Evolutionary conservation across 1,284 basidiomycete genomes (phyloP).

Genomic region (Microbotryum saponariae): DNA sequence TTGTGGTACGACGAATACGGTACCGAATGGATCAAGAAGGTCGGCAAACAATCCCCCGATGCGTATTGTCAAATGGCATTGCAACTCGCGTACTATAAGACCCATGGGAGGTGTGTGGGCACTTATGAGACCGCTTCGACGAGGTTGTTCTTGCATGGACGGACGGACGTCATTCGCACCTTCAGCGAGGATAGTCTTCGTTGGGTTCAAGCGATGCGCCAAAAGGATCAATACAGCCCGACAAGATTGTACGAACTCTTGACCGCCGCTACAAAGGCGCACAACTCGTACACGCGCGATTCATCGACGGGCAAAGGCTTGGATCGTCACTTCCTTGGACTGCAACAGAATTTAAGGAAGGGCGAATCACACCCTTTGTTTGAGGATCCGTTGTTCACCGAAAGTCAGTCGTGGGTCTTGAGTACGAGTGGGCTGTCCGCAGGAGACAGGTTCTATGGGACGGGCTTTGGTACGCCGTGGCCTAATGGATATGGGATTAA

Average conservation of each 20-base stretch:
- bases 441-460: constrained; percentile 80
- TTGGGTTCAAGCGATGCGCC: constrained; percentile 70
- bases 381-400: constrained; percentile 67
- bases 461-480: constrained; percentile 76
- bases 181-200: constrained; percentile 66
- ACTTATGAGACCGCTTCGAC: constrained; percentile 95
- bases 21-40: constrained; percentile 78
- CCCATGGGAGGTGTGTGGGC: constrained; percentile 69
- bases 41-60: constrained; percentile 70
- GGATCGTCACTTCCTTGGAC: constrained; percentile 84
- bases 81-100: constrained; percentile 83
- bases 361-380: constrained; percentile 53
- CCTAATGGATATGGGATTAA: constrained; percentile 86
- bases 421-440: constrained; percentile 86
- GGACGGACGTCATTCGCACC: constrained; percentile 86
- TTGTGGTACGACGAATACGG: constrained; percentile 83
- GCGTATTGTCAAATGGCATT: constrained; percentile 88
- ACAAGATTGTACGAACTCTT: constrained; percentile 52
- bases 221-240: constrained; percentile 51
- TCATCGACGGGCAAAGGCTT: constrained; percentile 78
- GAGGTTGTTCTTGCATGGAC: constrained; percentile 77
- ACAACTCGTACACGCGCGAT: constrained; percentile 66
- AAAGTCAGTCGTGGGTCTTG: constrained; percentile 79
- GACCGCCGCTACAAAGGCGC: constrained; percentile 61
- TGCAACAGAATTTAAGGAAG: constrained; percentile 57